Evolutionary conservation across 352 stramenopile species (phyloP), one percentile per base, ranked within the genome.

Genomic region (Phytophthora hybrid): DNA sequence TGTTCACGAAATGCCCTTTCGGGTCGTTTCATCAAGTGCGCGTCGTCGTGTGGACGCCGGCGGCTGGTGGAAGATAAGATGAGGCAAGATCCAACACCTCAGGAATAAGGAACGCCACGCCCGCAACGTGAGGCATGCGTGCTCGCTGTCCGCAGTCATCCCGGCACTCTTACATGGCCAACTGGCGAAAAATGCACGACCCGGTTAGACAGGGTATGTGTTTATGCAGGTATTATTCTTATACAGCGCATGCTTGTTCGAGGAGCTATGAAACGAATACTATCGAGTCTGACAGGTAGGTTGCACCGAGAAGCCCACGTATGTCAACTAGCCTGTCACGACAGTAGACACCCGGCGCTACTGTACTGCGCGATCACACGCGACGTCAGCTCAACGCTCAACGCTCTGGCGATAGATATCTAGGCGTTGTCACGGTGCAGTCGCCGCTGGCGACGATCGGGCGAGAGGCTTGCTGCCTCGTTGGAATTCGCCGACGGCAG

Each of bases 21-120:
- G 47, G 34, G 46, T 16, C 37, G 46, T 31, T 13, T 59, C 53
- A 49, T 57, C 53, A 69, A 68, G 8, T 49, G 19, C 4, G 44
- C 14, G 16, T 14, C 34, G n/a, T 31, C 44, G 65, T 66, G 57
- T 59, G 53, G 29, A 53, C 13, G 29, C n/a, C n/a, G 11, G 26
- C 58, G 59, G 41, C 46, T 70, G 59, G 52, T 29, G n/a, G 58
- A 55, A 56, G 65, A 77, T 71, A 76, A 76, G 66, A 69, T 76
- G 66, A 72, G 47, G 66, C 60, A 64, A 77, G 59, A 69, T 54
- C 29, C 63, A 59, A 37, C 57, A 29, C 16, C 26, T 51, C 34
- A 2, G 21, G 51, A 34, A 66, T 60, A 56, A 65, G 65, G 59
- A 46, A 69, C 59, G 59, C 26, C 44, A 21, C 18, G 16, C 5